Percentiles rank a stretch among this genome's conserved stretches.
These are phyloP conservation scores for Fusarium mexicanum DNA, from an alignment of 2,329 filamentous ascomycete species.

Conservation along the genomic window DNA sequence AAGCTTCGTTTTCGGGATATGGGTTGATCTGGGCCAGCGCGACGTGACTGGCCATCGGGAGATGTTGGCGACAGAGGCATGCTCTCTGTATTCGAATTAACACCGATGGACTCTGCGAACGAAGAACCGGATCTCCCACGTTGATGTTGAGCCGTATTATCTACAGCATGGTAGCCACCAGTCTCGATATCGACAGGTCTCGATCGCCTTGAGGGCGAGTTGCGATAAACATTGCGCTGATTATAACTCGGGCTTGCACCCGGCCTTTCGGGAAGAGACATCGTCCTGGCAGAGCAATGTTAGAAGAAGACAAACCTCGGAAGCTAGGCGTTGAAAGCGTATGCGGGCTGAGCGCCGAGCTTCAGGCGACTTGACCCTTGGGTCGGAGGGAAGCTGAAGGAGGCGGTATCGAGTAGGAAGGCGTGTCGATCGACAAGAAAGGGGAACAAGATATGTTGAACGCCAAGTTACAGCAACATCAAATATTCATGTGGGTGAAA, in stretches of 20 bases:
- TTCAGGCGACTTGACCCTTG: constrained; percentile 27
- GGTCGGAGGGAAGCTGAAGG: constrained; percentile 4
- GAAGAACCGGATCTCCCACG: constrained; percentile 68
- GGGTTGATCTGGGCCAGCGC: constrained; percentile 46
- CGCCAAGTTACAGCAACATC: constrained; percentile 14
- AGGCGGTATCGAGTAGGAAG: constrained; percentile 18
- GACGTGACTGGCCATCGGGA: constrained; percentile 46
- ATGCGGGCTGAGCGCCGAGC: constrained; percentile 6
- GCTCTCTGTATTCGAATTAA: constrained; percentile 66
- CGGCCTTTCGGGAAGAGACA: constrained; percentile 73
- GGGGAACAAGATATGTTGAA: constrained; percentile 18
- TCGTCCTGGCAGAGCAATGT: constrained; percentile 52
- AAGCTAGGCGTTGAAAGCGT: neutral
- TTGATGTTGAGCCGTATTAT: constrained; percentile 56
- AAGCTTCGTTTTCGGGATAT: constrained; percentile 83
- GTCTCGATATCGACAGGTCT: constrained; percentile 77
- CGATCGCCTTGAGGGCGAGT: constrained; percentile 72
- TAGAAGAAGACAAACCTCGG: constrained; percentile 27
- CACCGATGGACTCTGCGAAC: constrained; percentile 66
- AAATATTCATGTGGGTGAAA: constrained; percentile 4
- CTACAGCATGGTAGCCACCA: constrained; percentile 60
- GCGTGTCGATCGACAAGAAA: constrained; percentile 31
- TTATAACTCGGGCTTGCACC: constrained; percentile 70
- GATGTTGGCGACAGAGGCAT: constrained; percentile 62
- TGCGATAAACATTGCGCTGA: constrained; percentile 71